These are phyloP conservation scores for Penicillium coffeae DNA, from an alignment of 495 filamentous ascomycete genomes.

Conservation along the genomic window DNA sequence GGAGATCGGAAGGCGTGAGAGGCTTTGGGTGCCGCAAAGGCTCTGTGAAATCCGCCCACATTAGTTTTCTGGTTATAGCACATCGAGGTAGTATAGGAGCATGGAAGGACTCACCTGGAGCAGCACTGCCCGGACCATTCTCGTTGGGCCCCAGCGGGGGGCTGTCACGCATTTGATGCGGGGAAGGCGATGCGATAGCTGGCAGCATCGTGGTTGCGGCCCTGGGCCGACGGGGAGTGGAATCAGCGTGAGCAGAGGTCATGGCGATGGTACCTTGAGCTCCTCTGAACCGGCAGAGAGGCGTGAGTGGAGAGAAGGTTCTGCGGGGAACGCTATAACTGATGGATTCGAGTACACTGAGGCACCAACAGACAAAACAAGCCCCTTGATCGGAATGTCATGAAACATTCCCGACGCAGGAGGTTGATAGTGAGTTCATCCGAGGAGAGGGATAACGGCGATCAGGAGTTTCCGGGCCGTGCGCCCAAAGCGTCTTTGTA, in stretches of 20 bases:
- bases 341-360: slow-evolving; percentile 12
- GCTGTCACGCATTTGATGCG: slow-evolving; percentile 29
- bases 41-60: slow-evolving; percentile 26
- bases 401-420: slow-evolving; percentile 17
- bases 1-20: slow-evolving; percentile 79
- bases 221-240: slow-evolving; percentile 46
- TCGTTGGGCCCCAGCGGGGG: slow-evolving; percentile 37
- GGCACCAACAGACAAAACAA: slow-evolving; percentile 7
- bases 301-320: neutral
- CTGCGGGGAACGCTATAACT: slow-evolving; percentile 8
- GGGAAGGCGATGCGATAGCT: slow-evolving; percentile 38
- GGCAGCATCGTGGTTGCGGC: slow-evolving; percentile 50
- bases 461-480: neutral
- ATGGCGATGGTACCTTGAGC: slow-evolving; percentile 28
- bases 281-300: slow-evolving; percentile 22
- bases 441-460: neutral
- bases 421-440: slow-evolving; percentile 5
- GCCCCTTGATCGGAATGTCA: slow-evolving; percentile 21
- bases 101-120: slow-evolving; percentile 45
- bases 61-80: neutral
- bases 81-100: neutral
- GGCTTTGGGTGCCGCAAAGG: slow-evolving; percentile 79
- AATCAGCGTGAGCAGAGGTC: slow-evolving; percentile 58
- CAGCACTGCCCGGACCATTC: slow-evolving; percentile 54
- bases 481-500: neutral